These are phyloP conservation scores for Pulveroboletus sp. DNA, from an alignment of 768 basidiomycete species.

Conservation along the genomic window DNA sequence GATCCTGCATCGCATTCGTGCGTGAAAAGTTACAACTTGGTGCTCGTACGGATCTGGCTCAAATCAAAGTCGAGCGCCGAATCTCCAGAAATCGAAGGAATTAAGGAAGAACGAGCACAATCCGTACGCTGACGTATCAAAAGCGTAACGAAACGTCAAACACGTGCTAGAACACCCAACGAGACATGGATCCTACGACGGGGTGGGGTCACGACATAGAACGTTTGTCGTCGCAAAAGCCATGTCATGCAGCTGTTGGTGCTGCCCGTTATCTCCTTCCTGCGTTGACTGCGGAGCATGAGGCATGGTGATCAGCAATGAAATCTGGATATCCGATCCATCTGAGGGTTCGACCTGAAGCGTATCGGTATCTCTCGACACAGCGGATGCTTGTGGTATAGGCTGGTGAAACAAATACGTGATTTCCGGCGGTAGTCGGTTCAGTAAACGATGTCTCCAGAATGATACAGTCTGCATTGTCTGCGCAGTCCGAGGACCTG, in stretches of 20 bases:
- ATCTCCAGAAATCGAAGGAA: background rate
- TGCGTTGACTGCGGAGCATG: conserved; percentile 1
- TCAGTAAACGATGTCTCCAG: conserved; percentile 19
- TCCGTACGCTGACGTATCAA: conserved; percentile 2
- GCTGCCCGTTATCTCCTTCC: background rate
- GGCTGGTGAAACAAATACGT: conserved; percentile 26
- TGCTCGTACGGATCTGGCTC: background rate
- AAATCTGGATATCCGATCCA: conserved; percentile 24
- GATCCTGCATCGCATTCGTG: background rate
- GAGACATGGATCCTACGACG: conserved; percentile 10
- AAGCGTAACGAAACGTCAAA: conserved; percentile 7
- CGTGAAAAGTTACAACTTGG: background rate
- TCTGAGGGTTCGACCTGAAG: conserved; percentile 5
- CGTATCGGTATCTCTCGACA: background rate
- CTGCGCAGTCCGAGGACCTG: background rate
- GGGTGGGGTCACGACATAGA: conserved; percentile 9
- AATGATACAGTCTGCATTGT: conserved; percentile 7
- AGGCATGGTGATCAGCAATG: conserved; percentile 29
- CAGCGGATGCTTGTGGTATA: background rate
- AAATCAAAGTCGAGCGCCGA: no score
- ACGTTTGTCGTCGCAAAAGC: conserved; percentile 25
- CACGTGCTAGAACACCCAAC: conserved; percentile 10
- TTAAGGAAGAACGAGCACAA: background rate
- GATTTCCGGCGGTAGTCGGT: conserved; percentile 24
- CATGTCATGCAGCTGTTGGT: conserved; percentile 14